Evolutionary conservation across 23 red algal species (phyloP), one percentile per base, ranked within the genome.

Genomic region (Chondrus crispus): DNA sequence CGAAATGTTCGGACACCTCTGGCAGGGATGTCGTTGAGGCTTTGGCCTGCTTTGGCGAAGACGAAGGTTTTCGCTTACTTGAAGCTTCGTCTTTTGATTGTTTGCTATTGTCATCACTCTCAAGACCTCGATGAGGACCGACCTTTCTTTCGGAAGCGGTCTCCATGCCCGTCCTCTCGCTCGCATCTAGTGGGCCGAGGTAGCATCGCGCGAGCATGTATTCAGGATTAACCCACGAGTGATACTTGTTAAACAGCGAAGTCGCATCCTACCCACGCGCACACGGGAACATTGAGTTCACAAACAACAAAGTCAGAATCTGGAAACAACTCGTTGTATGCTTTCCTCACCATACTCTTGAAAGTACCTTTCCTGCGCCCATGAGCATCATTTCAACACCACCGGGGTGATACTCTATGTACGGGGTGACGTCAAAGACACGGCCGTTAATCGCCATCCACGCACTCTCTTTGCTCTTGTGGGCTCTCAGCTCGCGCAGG

Each of bases 361-460:
- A 53, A 43, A 75, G 20, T 16, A 93, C 95, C 32, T 90, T 92
- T 32, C 95, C 95, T n/a, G 93, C 88, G 43, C 48, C 95, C 43
- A 70, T 48, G 36, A 94, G 79, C 20, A 98, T 70, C 54, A 91
- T 84, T 16, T 26, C 72, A 7, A 55, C 85, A 75, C 95, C 95
- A 20, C 95, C 95, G 19, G 95, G 95, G 80, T 98, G 95, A 54
- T 72, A 98, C 14, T 85, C 70, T 14, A 94, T 47, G 52, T 98
- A 98, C n/a, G 39, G 68, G 50, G 74, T 95, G 5, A 98, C 89
- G 48, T 98, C 95, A 40, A 90, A 98, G 29, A 98, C 95, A 30
- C 24, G 38, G 16, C 95, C 95, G 48, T 88, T 76, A 35, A 98
- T 28, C 39, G 88, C 91, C 29, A 90, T 69, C 94, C 94, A 96